Base-by-base conservation (phyloP, 441 rosid genomes). In the Pelargonium myrrhifolium region DNA sequence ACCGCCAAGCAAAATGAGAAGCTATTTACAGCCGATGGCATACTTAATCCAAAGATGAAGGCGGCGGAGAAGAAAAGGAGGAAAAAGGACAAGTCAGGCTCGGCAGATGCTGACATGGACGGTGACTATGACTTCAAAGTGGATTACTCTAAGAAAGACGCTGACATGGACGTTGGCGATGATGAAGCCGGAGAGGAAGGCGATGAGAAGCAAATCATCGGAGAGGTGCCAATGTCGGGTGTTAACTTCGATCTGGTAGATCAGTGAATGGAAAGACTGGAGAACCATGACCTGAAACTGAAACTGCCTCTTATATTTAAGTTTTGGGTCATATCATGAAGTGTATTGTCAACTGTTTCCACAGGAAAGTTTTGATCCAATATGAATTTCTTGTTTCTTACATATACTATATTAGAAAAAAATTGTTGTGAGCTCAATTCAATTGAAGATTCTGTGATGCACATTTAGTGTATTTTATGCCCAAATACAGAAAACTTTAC, bases 101-200 rank as follows among this genome's bases (percentile, higher is more conserved):
- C 68, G 0, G 74, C 70, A 66, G 91, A 82, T 9, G 79, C 51
- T 17, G 67, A 61, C 9, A 88, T 87, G 86, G 90, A 87, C 0
- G 84, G 67, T 59, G 92, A 88, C 72, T 91, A 91, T 65, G 87
- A 93, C 85, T 91, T 93, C 70, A 88, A 88, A 77, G 86, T 87
- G 15, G 99, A 91, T 80, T 93, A 83, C 6, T 67, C 71, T 6
- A 80, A 81, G 82, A 78, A 81, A 62, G 80, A 56, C 56, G 65
- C 79, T 0, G 72, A 76, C 71, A 82, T 82, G 84, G 90, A 81
- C 61, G 85, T 37, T 31, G 86, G 76, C 68, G 82, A 76, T 6
- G 84, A 49, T 14, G 49, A 22, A 65, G 53, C 56, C 21, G 75
- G 24, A 0, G 74, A 67, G 43, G 68, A 71, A 9, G 78, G 70